Conservation (phyloP, 768 basidiomycete species). For the Amanita pallidorosea region DNA sequence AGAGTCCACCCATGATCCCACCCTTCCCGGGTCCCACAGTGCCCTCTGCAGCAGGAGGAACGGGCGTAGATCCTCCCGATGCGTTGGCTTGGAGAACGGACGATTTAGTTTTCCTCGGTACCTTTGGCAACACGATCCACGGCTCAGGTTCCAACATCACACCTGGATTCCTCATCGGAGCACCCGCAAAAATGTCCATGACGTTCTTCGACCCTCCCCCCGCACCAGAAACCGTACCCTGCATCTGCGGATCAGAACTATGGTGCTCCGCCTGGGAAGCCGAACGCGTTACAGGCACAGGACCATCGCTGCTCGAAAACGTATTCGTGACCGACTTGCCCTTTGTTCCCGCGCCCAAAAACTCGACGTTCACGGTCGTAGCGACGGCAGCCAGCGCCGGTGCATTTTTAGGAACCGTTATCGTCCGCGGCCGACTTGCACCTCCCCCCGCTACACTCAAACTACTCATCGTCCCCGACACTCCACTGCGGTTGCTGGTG, state of each 20-base stretch:
- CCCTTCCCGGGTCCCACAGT: slow-evolving; percentile 9
- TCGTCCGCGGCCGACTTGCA: slow-evolving; percentile 27
- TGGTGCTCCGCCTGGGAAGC: slow-evolving; percentile 1
- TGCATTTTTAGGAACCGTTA: slow-evolving; percentile 59
- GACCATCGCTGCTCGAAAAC: slow-evolving; percentile 7
- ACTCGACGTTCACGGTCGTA: slow-evolving; percentile 95
- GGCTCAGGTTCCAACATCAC: slow-evolving; percentile 35
- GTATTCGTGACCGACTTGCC: slow-evolving; percentile 31
- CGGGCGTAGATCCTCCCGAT: neutral
- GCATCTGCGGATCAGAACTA: neutral
- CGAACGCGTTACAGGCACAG: neutral
- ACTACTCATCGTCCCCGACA: slow-evolving; percentile 7
- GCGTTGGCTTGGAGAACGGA: slow-evolving; percentile 12
- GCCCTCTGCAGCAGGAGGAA: neutral
- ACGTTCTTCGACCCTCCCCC: slow-evolving; percentile 23
- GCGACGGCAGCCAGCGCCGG: slow-evolving; percentile 82
- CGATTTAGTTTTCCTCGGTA: slow-evolving; percentile 15
- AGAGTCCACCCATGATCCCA: slow-evolving; percentile 24
- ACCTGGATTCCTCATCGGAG: slow-evolving; percentile 26
- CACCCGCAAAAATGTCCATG: slow-evolving; percentile 91
- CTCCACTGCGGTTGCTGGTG: neutral
- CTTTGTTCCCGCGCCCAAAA: slow-evolving; percentile 51
- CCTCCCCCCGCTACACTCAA: slow-evolving; percentile 12
- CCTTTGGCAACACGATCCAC: slow-evolving; percentile 58
- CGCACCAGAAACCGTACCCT: neutral